A percentile compares a stretch with the other conserved stretches of the same genome.
Evolutionary conservation across 1,284 basidiomycete species (phyloP).

Genomic region (Naganishia liquefaciens): DNA sequence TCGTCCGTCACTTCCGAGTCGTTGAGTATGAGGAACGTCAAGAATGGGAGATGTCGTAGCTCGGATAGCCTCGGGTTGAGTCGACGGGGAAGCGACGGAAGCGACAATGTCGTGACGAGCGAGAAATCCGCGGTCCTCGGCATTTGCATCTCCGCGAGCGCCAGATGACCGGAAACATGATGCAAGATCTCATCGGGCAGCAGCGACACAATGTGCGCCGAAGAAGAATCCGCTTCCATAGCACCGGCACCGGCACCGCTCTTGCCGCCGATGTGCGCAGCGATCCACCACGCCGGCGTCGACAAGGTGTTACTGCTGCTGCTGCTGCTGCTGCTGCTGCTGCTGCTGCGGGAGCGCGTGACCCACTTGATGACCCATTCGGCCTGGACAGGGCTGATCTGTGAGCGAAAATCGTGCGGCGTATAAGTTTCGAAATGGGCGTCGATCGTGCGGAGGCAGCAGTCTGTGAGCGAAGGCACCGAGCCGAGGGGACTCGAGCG

Average conservation of each 20-base stretch:
- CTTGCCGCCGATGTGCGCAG: constrained; percentile 17
- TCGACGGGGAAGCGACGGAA: not conserved
- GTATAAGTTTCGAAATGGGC: constrained; percentile 15
- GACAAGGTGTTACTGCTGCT: constrained; percentile 17
- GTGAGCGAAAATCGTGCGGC: constrained; percentile 5
- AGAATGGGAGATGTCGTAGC: constrained; percentile 15
- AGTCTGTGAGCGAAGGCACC: constrained; percentile 18
- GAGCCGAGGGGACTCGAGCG: not conserved
- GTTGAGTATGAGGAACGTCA: constrained; percentile 19
- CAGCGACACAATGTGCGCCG: constrained; percentile 12
- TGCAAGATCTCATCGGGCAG: constrained; percentile 19
- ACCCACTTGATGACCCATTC: constrained; percentile 26
- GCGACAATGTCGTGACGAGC: constrained; percentile 7
- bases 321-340: too few relatives aligned
- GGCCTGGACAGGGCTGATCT: constrained; percentile 21
- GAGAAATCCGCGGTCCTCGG: constrained; percentile 18
- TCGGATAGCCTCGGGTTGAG: constrained; percentile 16
- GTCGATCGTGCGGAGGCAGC: constrained; percentile 25
- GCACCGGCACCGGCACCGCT: too few relatives aligned
- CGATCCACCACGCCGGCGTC: constrained; percentile 23
- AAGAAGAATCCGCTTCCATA: constrained; percentile 20
- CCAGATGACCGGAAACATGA: constrained; percentile 14
- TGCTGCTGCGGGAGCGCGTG: constrained; percentile 11
- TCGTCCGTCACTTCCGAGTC: constrained; percentile 24
- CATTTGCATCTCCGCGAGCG: constrained; percentile 16